Evolutionary conservation across 352 stramenopile species (phyloP), one percentile per base, ranked within the genome.

Genomic region (Phytopythium boreale): DNA sequence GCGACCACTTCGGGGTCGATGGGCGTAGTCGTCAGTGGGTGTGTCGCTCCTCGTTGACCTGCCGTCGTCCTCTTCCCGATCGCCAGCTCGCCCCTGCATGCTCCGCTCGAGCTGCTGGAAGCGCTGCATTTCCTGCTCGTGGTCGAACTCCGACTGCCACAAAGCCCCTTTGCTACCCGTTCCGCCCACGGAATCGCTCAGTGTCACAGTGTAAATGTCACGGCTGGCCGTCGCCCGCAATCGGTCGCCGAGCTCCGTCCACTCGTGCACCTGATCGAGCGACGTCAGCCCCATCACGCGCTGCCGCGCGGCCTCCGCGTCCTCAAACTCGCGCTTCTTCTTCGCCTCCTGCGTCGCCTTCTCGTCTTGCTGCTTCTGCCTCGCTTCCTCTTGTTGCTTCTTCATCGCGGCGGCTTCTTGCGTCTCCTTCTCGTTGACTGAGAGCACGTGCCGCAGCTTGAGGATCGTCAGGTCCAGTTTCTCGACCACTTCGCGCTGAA

Each of bases 401-500:
- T 67, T 50, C 20, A 43, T 53, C 20, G 61, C 66, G 20, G 71
- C 64, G 0, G 64, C 67, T 56, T 87, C 80, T 4, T 57, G 64
- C 4, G 72, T 66, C 61, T 87, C 80, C 62, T 89, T 89, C 19
- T 60, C 56, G 27, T 84, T 72, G 29, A 89, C 76, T 2, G 50
- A 63, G 1, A 89, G 71, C 24, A 84, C 71, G 43, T 89, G 80
- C 20, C 72, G 77, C n/a, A 89, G 69, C 61, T 78, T 78, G 14
- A 89, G 50, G 8, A 89, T 89, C n/a, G 80, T 84, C 2, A 88
- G 63, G n/a, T 88, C 72, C 6, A 89, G 70, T 20, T 88, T 84
- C 55, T 87, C 70, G 14, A 87, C 47, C 10, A 89, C 75, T 17
- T 87, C 62, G 4, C 59, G 63, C 60, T 86, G 63, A 1, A 89